Conservation (phyloP, 768 basidiomycete genomes). For the Pleurotus djamor region DNA sequence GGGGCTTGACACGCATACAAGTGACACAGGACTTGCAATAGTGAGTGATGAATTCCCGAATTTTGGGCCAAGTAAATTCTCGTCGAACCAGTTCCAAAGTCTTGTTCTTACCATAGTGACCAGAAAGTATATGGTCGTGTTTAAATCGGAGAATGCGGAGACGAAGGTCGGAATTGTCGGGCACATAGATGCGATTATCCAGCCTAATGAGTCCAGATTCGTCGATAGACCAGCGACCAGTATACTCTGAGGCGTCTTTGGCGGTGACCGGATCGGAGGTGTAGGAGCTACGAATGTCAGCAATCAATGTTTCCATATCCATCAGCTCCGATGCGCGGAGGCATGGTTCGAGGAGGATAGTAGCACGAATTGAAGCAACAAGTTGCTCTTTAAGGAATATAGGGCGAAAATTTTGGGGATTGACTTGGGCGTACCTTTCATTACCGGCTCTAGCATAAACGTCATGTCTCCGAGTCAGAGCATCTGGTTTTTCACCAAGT, state of each 20-base stretch:
- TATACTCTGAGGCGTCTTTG: too few species aligned
- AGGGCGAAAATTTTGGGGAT: too few species aligned
- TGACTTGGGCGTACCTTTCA: too few species aligned
- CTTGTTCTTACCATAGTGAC: conserved; percentile 35
- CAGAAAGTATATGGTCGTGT: conserved; percentile 35
- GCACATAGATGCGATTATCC: conserved; percentile 24
- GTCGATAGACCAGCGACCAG: conserved; percentile 12
- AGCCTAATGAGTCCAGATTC: conserved; percentile 19
- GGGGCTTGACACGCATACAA: conserved; percentile 10
- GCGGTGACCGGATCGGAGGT: too few species aligned
- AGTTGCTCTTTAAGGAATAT: too few species aligned
- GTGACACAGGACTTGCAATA: conserved; percentile 9
- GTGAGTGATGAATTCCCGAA: background rate
- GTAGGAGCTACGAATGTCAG: too few species aligned
- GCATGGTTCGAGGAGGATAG: too few species aligned
- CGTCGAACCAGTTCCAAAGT: conserved; percentile 29
- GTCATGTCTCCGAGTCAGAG: conserved; percentile 25
- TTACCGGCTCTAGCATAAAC: conserved; percentile 25
- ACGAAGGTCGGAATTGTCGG: conserved; percentile 23
- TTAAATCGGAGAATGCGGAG: conserved; percentile 21
- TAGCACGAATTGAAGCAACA: too few species aligned
- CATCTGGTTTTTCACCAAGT: conserved; percentile 24
- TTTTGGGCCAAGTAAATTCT: conserved; percentile 44
- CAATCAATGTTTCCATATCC: too few species aligned
- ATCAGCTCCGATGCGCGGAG: too few species aligned